These are phyloP conservation scores for Carallia pectinifolia DNA, from an alignment of 345 rosid species.

Conservation along the genomic window DNA sequence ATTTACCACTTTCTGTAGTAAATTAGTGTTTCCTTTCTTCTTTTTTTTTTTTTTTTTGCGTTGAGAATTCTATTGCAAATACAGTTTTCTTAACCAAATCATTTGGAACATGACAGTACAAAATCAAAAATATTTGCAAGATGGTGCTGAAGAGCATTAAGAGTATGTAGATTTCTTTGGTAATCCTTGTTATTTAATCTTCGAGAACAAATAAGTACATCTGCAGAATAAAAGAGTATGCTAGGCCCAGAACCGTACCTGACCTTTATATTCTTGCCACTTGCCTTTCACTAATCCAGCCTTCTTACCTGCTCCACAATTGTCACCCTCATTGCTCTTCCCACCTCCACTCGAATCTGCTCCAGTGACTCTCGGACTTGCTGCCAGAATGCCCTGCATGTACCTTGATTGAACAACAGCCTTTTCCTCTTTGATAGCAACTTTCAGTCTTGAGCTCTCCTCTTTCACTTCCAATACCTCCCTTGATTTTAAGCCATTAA, in stretches of 20 bases:
- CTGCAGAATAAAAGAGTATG: too few relatives aligned
- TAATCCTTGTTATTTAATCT: too few relatives aligned
- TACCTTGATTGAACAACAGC: conserved; percentile 75
- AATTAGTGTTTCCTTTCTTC: neutral
- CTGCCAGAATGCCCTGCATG: conserved; percentile 60
- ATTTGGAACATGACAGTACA: too few relatives aligned
- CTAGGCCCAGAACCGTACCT: conserved; percentile 45
- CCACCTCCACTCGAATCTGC: conserved; percentile 38
- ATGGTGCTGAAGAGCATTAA: too few relatives aligned
- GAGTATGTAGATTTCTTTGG: too few relatives aligned
- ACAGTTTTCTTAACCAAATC: too few relatives aligned
- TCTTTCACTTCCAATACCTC: conserved; percentile 37
- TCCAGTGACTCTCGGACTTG: conserved; percentile 38
- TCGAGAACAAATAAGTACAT: neutral
- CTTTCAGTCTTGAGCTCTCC: conserved; percentile 49
- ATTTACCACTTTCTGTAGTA: neutral
- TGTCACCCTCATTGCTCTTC: conserved; percentile 41
- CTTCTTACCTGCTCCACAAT: conserved; percentile 38
- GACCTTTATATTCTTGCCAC: conserved; percentile 52
- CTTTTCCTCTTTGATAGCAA: conserved; percentile 86
- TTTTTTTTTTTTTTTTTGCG: neutral
- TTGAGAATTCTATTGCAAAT: neutral
- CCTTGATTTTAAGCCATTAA: conserved; percentile 31
- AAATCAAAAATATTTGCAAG: too few relatives aligned
- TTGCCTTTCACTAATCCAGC: conserved; percentile 39